Base-by-base conservation (phyloP, 1,284 basidiomycete species). In the Coriolopsis trogii region DNA sequence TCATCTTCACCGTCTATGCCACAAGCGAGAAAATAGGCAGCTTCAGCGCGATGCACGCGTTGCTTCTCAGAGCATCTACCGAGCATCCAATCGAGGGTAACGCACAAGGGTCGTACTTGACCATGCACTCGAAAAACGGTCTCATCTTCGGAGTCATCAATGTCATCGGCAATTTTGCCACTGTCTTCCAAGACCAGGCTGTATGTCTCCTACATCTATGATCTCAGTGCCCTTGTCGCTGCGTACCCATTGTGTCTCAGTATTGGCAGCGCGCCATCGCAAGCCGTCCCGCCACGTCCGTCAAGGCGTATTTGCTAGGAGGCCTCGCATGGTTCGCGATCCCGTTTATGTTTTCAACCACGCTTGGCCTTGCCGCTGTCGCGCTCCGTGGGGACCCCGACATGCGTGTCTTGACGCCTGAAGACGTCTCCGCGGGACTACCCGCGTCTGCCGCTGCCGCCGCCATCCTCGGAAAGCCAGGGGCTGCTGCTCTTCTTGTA, bases 241-340 rank as follows among this genome's bases (percentile, higher is more conserved):
- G n/a, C n/a, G n/a, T n/a, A n/a, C n/a, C n/a, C n/a, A n/a, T n/a
- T n/a, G n/a, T n/a, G n/a, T n/a, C n/a, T n/a, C n/a, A 68, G 26
- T 89, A 89, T 62, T 89, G 87, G 86, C 93, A 95, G 67, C 82
- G 93, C 28, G 93, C 92, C 2, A 94, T 96, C 62, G 93, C 94
- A 0, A 88, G 85, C 51, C 77, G 86, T 25, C 93, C 93, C 0
- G 83, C 82, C 1, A 87, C 81, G 15, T 89, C 88, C 23, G 91
- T 94, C 41, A 91, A 91, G 67, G 94, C 91, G 0, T 97, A 94
- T 71, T 73, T 96, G 9, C 77, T 93, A 18, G 94, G 93, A 41
- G 94, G 94, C n/a, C 68, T 95, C 3, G 88, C 91, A 10, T 93
- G 92, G 91, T 90, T 94, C 63, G 85, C 89, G 1, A 91, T 92